These are phyloP conservation scores for Sporothrix variecibatus DNA, from an alignment of 2,329 filamentous ascomycete species.

Conservation along the genomic window DNA sequence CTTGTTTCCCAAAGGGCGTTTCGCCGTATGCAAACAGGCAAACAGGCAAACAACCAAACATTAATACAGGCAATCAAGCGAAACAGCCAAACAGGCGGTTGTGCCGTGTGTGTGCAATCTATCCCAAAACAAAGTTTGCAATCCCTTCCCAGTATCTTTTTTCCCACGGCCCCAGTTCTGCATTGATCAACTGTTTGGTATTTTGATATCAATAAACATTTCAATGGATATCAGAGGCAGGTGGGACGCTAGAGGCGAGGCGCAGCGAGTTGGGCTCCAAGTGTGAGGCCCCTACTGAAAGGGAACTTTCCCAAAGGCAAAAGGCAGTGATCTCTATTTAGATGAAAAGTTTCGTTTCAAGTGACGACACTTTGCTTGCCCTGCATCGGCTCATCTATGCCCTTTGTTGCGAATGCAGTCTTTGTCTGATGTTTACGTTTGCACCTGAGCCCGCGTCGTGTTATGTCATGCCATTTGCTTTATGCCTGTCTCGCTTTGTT, in stretches of 20 bases:
- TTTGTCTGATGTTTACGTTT: conserved; percentile 9
- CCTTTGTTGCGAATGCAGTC: not conserved
- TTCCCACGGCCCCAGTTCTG: not conserved
- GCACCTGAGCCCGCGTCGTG: not conserved
- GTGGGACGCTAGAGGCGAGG: not conserved
- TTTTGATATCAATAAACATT: not conserved
- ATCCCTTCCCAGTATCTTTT: not conserved
- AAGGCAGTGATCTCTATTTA: not conserved
- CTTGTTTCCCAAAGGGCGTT: not conserved
- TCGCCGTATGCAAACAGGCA: not conserved
- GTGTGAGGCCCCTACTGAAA: not conserved
- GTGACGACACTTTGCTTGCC: conserved; percentile 9
- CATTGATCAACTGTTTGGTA: not conserved
- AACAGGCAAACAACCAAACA: not conserved
- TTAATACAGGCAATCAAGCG: conserved; percentile 10
- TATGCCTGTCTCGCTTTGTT: not conserved
- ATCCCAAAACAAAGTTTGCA: not conserved
- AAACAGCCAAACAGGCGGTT: conserved; percentile 14
- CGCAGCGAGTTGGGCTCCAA: not conserved
- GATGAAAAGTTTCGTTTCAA: conserved; percentile 23
- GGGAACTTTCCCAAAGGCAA: not conserved
- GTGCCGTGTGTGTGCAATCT: conserved; percentile 16
- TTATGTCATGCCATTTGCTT: not conserved
- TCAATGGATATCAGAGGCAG: not conserved
- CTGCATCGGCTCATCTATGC: conserved; percentile 4